Base-by-base conservation (phyloP, 2,329 filamentous ascomycete genomes). In the Hypoxylon sp. region DNA sequence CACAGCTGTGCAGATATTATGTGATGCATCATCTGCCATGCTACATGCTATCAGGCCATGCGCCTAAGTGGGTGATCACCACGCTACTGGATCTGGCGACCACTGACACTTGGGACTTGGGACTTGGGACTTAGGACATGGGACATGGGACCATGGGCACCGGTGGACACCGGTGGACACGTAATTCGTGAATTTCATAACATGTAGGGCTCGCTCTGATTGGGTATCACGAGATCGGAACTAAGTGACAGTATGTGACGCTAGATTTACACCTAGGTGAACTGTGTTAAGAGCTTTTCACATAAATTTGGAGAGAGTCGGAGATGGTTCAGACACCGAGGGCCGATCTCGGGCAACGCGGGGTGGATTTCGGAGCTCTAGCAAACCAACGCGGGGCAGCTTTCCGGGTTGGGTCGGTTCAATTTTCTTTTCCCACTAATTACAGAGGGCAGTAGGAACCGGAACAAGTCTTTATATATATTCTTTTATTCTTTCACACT, bases 321-420 rank as follows among this genome's bases (percentile, higher is more conserved):
- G 11, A 34, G 32, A 47, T 7, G 4, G 7, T 26, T 26, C 7
- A 26, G 4, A 26, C 20, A 15, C 15, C 22, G 44, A 15, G 13
- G 32, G 66, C 66, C 66, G 66, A 68, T 64, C 51, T 68, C 67
- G 67, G 67, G 67, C 59, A 67, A 53, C 54, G 65, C 56, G 62
- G 67, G 65, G 61, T 62, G 39, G 46, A 34, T 43, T 61, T 52
- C 61, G 61, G 59, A 44, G 47, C n/a, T 24, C 24, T 19, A 62
- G 50, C 64, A 49, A 58, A 58, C 55, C 41, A 62, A 59, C 66
- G 68, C 62, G 66, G 68, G 68, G 69, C 66, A 66, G 54, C 53
- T 62, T 59, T 39, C 8, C 53, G 49, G 13, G 47, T 55, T 32
- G 17, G 52, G n/a, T n/a, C n/a, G n/a, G n/a, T n/a, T n/a, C n/a